phyloP scores from a whole-genome alignment of 371 early-diverging fungal species.

The Rhizopus microsporus region DNA sequence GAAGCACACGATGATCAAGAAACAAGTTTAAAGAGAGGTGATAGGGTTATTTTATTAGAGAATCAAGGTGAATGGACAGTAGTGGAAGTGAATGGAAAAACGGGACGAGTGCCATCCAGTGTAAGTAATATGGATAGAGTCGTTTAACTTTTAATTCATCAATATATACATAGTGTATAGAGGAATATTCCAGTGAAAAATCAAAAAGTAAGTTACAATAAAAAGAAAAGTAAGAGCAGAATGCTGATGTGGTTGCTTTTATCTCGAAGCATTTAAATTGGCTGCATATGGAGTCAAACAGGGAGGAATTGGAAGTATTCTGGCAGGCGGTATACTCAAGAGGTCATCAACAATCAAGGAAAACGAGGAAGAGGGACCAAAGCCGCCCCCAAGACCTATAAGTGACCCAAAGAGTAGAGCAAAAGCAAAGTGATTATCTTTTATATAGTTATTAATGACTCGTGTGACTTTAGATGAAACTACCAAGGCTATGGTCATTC shows the following conservation, averaged over 20 bases:
- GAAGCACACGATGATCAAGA: background rate
- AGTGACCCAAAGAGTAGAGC: background rate
- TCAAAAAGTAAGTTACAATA: background rate
- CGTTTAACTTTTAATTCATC: background rate
- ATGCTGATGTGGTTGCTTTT: background rate
- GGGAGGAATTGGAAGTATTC: constrained; percentile 80
- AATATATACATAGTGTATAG: constrained; percentile 19
- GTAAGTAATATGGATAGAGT: constrained; percentile 27
- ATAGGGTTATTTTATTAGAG: background rate
- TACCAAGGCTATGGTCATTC: constrained; percentile 43
- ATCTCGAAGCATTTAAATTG: constrained; percentile 49
- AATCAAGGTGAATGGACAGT: constrained; percentile 47
- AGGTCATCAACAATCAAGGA: background rate
- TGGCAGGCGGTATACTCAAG: constrained; percentile 51
- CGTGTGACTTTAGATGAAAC: background rate
- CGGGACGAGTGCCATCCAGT: constrained; percentile 71
- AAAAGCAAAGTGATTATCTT: too few relatives aligned
- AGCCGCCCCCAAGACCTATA: background rate
- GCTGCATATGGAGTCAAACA: constrained; percentile 83
- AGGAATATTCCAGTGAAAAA: constrained; percentile 11
- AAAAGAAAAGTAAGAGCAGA: background rate
- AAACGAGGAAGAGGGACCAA: background rate
- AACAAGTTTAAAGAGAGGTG: background rate
- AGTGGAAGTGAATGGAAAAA: constrained; percentile 69
- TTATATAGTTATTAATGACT: too few relatives aligned